These are phyloP conservation scores for Exophiala bonariae DNA, from an alignment of 2,329 filamentous ascomycete genomes.

Conservation along the genomic window DNA sequence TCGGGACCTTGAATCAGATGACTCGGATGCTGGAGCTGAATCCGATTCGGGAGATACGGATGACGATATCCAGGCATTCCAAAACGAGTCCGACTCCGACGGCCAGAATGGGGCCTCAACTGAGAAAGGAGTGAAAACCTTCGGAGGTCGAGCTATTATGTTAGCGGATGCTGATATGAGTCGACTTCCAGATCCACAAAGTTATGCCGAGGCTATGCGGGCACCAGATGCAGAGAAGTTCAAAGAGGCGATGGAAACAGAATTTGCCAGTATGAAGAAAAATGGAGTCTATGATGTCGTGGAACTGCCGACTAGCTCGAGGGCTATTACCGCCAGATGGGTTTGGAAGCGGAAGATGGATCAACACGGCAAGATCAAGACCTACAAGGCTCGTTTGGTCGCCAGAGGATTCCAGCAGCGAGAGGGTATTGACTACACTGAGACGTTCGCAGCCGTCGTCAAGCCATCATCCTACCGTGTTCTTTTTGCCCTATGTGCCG, in stretches of 20 bases:
- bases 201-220: conserved; percentile 1
- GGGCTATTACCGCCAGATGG: conserved; percentile 18
- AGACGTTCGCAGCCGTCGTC: conserved; percentile 28
- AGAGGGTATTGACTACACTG: conserved; percentile 27
- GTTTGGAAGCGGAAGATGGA: conserved; percentile 27
- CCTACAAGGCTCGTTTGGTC: conserved; percentile 28
- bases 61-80: too few species aligned
- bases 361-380: conserved; percentile 13
- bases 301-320: not conserved
- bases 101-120: too few species aligned
- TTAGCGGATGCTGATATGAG: too few species aligned
- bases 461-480: conserved; percentile 11
- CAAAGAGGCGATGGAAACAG: not conserved
- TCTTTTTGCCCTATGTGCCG: conserved; percentile 16
- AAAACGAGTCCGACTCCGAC: too few species aligned
- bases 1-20: too few species aligned
- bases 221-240: not conserved
- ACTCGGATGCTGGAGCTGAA: too few species aligned
- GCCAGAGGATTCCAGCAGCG: conserved; percentile 26
- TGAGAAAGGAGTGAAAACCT: too few species aligned
- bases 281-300: conserved; percentile 4
- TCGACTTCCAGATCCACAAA: conserved; percentile 2
- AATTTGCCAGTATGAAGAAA: not conserved
- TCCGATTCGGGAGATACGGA: too few species aligned
- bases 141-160: too few species aligned